Percentiles rank a stretch among this genome's conserved stretches.
Conservation (phyloP, 352 stramenopile species). For the Phytophthora ramorum region DNA sequence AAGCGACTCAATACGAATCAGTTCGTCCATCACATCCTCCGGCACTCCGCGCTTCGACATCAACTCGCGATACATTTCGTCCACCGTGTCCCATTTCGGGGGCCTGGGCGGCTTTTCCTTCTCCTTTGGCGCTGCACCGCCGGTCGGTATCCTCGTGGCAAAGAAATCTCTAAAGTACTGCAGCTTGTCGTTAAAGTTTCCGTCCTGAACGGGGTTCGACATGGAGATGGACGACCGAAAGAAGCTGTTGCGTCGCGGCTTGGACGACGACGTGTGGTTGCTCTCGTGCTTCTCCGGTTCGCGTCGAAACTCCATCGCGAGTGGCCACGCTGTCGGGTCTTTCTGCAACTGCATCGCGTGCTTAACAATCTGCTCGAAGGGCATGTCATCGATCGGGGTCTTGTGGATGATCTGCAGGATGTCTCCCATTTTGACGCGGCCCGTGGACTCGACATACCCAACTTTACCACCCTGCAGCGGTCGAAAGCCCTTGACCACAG, state of each 20-base stretch:
- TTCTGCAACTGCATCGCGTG: conserved; percentile 79
- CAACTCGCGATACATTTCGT: conserved; percentile 88
- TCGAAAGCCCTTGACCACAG: conserved; percentile 83
- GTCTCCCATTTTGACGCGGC: conserved; percentile 77
- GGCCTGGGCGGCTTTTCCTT: conserved; percentile 72
- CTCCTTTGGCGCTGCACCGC: conserved; percentile 65
- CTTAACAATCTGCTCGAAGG: conserved; percentile 86
- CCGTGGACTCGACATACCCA: conserved; percentile 80
- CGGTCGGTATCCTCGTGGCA: conserved; percentile 79
- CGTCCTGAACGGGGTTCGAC: conserved; percentile 71
- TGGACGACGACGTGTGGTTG: conserved; percentile 31
- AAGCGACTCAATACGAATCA: conserved; percentile 82
- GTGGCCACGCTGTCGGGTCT: conserved; percentile 69
- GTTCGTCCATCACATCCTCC: conserved; percentile 86
- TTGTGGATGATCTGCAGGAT: conserved; percentile 85
- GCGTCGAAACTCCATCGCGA: conserved; percentile 80
- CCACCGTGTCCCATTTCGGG: conserved; percentile 73
- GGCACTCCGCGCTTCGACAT: conserved; percentile 81
- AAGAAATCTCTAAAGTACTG: conserved; percentile 90
- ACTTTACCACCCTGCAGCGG: conserved; percentile 52
- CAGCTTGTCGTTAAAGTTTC: conserved; percentile 88
- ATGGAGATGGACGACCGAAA: conserved; percentile 73
- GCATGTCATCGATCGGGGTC: conserved; percentile 80
- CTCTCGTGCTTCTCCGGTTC: conserved; percentile 51
- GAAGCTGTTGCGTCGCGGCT: conserved; percentile 73